phyloP scores from a whole-genome alignment of 2,329 filamentous ascomycete species.

The Botryotinia convoluta region DNA sequence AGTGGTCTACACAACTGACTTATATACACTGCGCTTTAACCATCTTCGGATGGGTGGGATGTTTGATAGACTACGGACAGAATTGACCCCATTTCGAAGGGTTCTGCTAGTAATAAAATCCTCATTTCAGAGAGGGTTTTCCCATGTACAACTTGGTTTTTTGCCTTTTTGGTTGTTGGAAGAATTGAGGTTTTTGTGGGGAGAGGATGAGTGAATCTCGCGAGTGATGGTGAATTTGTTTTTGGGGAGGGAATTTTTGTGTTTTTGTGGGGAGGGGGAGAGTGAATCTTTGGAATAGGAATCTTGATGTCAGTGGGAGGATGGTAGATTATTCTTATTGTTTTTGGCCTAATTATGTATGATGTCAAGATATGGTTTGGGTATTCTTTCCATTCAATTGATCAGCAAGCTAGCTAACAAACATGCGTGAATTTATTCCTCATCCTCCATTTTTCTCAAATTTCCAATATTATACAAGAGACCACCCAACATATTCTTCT shows the following conservation, averaged over 20 bases:
- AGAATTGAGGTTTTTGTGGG: neutral
- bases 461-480: slow-evolving; percentile 40
- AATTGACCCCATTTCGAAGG: neutral
- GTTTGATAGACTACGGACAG: neutral
- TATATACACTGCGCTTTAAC: neutral
- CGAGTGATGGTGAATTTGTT: neutral
- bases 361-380: neutral
- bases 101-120: slow-evolving; percentile 11
- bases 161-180: neutral
- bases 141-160: neutral
- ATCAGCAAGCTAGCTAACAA: neutral
- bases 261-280: neutral
- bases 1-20: neutral
- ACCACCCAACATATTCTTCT: slow-evolving; percentile 40
- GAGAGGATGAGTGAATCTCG: neutral
- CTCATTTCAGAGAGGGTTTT: neutral
- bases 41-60: neutral
- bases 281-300: neutral
- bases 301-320: neutral
- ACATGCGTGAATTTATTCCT: neutral
- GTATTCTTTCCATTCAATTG: neutral
- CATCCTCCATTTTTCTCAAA: slow-evolving; percentile 38
- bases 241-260: neutral
- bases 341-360: neutral
- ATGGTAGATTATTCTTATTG: neutral